Evolutionary conservation across 768 basidiomycete species (phyloP), one percentile per base, ranked within the genome.

Genomic region (Suillus spraguei): DNA sequence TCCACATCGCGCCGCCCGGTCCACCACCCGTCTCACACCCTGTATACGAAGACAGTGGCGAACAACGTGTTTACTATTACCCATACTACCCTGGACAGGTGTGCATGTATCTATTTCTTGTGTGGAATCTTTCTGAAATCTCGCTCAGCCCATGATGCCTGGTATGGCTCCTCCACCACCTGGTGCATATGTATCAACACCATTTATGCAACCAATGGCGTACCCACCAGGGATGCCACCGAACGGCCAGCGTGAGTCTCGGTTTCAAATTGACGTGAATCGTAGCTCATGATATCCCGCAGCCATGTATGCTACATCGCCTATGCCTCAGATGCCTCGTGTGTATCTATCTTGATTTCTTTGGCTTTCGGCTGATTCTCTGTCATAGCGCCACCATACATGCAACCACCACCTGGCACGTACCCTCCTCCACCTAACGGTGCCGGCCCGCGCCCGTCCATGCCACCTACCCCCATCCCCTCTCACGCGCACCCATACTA

Each of bases 391-490:
- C 87, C 89, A 22, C 86, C 87, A 54, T 95, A 94, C 72, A 93
- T 94, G 91, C 87, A 79, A 46, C 87, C 88, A 35, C 91, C 88
- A 5, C 90, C 89, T 59, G 89, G 90, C 60, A 81, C 88, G 64
- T 92, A 91, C 68, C 90, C 90, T 17, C 85, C 87, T 4, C 89
- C 88, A 56, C 90, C 92, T 28, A 92, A 91, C 68, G 90, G 90
- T 53, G 85, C 85, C 38, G 91, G 85, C 44, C 91, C 88, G 20
- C 85, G 92, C 65, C 92, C 90, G 32, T 93, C 92, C 17, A 92
- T 94, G 90, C 93, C 93, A n/a, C 91, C 93, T 10, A 94, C 92
- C 10, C 93, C 94, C 3, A 92, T 94, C 66, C 93, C 91, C 16
- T 82, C 89, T 47, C 92, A 94, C 71, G 89, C 94, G 33, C 92